Evolutionary conservation across 2,329 filamentous ascomycete genomes (phyloP), one percentile per base, ranked within the genome.

Genomic region (Zelopaecilomyces penicillatus): DNA sequence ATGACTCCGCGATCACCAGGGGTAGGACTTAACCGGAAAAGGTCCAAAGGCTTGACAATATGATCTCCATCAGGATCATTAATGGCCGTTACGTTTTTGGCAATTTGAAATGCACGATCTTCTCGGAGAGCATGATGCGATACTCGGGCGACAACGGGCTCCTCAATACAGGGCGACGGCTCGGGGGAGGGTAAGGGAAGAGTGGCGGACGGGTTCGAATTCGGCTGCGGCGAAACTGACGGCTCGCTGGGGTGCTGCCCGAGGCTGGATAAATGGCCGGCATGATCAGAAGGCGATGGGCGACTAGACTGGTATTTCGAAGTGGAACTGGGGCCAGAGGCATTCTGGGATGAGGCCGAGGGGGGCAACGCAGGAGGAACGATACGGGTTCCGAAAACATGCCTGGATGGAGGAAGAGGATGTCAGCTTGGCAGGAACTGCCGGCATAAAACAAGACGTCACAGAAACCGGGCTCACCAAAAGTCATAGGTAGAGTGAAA

Each of bases 41-140:
- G 75, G 51, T 95, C 87, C 44, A 97, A 70, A 1, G 89, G 88
- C 47, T 80, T 83, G 34, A 87, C 78, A 48, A 93, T 90, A 60
- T 94, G 87, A 45, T 80, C 74, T 50, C 80, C 83, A 26, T 82
- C 69, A 1, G 83, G 83, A 59, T 94, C 87, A 28, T 80, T 82
- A 10, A 81, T 80, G 44, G 77, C 72, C 34, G 82, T 80, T 40
- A 95, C 71, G 48, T 73, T 79, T 64, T 85, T 87, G 58, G 83
- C 80, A 53, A 93, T 85, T 55, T 95, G 86, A 58, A 85, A 96
- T 46, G 91, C 84, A 50, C 90, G 76, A 68, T 97, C 90, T 54
- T 96, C 80, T 6, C 90, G 81, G 42, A 95, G 70, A 11, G 83
- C 76, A 65, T 95, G 87, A 50, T 79, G 83, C 0, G 90, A 95